Percentiles rank a stretch among this genome's conserved stretches.
Evolutionary conservation across 805 yeast species (phyloP).

Genomic region (Yarrowia divulgata): DNA sequence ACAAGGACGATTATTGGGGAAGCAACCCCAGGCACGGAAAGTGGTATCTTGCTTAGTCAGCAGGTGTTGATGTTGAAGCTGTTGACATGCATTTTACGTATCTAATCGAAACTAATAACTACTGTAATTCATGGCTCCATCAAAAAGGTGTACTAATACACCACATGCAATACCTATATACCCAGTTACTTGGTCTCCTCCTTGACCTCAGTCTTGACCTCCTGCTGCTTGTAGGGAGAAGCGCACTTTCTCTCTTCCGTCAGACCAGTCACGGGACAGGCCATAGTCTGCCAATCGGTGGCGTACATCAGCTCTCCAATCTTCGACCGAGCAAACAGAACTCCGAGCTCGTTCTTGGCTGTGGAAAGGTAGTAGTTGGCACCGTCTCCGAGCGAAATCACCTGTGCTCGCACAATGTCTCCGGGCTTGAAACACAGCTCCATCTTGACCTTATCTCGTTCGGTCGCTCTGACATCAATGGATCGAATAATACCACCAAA

Average conservation of each 20-base stretch:
- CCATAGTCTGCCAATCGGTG: conserved; percentile 95
- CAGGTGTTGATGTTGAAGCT: too few species aligned
- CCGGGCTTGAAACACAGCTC: conserved; percentile 87
- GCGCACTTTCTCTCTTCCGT: conserved; percentile 89
- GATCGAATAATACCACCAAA: conserved; percentile 85
- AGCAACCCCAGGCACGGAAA: not conserved
- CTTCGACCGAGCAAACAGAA: conserved; percentile 80
- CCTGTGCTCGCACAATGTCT: conserved; percentile 84
- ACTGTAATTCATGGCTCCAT: not conserved
- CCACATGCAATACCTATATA: conserved; percentile 24
- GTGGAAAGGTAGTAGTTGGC: conserved; percentile 87
- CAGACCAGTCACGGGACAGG: conserved; percentile 74
- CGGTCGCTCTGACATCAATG: conserved; percentile 90
- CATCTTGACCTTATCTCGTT: conserved; percentile 83
- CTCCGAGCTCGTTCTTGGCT: conserved; percentile 91
- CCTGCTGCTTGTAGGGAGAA: conserved; percentile 61
- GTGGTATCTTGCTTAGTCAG: not conserved
- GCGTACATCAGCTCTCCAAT: conserved; percentile 83
- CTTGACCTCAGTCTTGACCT: not conserved
- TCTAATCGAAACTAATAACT: too few species aligned
- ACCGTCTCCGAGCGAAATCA: conserved; percentile 91
- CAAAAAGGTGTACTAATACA: not conserved
- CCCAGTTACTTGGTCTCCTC: not conserved
- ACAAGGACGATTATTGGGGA: conserved; percentile 4
- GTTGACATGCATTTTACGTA: too few species aligned